phyloP scores from a whole-genome alignment of 345 rosid genomes.

The Noccaea caerulescens region DNA sequence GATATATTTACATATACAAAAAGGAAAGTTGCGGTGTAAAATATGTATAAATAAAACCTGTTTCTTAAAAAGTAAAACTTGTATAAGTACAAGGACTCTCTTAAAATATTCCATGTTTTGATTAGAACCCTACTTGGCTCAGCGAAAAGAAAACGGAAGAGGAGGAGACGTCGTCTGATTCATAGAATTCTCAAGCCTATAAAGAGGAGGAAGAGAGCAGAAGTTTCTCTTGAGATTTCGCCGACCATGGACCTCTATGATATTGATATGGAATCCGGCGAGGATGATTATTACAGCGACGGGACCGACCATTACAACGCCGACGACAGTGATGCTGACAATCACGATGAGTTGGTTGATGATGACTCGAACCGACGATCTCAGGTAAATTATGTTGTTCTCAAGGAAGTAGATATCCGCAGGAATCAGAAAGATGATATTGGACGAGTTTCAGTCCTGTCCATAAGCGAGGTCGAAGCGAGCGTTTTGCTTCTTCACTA shows the following conservation, averaged over 20 bases:
- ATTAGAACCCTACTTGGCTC: not conserved
- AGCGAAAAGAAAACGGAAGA: no score
- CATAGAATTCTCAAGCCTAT: not conserved
- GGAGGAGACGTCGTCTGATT: not conserved
- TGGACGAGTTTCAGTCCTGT: conserved; percentile 6
- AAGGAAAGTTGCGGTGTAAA: no score
- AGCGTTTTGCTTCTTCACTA: conserved; percentile 20
- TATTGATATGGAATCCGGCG: not conserved
- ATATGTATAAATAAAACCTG: no score
- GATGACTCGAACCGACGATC: not conserved
- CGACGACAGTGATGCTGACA: not conserved
- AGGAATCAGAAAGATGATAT: conserved; percentile 9
- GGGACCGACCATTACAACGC: not conserved
- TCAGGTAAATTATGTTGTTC: not conserved
- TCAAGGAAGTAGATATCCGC: conserved; percentile 25
- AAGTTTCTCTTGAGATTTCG: not conserved
- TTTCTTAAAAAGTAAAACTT: not conserved
- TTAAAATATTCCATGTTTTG: no score
- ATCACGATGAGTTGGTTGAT: not conserved
- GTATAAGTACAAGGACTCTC: not conserved
- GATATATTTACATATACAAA: no score
- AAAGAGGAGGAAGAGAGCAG: not conserved
- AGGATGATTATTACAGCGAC: not conserved
- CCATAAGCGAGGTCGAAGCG: not conserved
- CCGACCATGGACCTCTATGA: not conserved